Evolutionary conservation across 1,284 basidiomycete species (phyloP).

Genomic region (Cryptococcus jaspeensis): DNA sequence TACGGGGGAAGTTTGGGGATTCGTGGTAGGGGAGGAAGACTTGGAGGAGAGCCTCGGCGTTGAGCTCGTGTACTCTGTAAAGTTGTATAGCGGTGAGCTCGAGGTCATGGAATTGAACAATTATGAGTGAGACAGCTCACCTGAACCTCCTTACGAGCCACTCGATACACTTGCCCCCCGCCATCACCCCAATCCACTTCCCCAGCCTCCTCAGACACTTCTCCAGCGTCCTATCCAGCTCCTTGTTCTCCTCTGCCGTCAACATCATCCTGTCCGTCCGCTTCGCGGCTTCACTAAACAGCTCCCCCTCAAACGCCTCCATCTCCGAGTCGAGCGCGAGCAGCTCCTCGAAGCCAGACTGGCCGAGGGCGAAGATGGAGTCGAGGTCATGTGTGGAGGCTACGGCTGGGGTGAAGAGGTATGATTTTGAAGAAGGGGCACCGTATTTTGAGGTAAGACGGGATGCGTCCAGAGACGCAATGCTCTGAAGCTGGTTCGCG

Average conservation of each 20-base stretch:
- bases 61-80: constrained; percentile 86
- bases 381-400: constrained; percentile 82
- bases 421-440: constrained; percentile 61
- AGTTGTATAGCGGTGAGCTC: not conserved
- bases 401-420: constrained; percentile 81
- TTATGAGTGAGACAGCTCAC: constrained; percentile 51
- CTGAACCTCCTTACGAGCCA: constrained; percentile 94
- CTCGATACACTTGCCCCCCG: constrained; percentile 84
- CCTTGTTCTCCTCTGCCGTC: constrained; percentile 62
- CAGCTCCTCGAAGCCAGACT: constrained; percentile 73
- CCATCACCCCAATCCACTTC: constrained; percentile 75
- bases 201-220: constrained; percentile 71
- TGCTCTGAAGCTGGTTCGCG: constrained; percentile 75
- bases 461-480: constrained; percentile 74
- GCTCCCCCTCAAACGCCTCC: constrained; percentile 58
- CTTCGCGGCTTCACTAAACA: constrained; percentile 83
- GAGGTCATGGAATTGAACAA: not conserved
- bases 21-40: constrained; percentile 94
- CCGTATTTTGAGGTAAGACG: constrained; percentile 63
- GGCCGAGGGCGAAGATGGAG: constrained; percentile 77
- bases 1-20: constrained; percentile 90
- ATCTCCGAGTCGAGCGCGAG: constrained; percentile 61
- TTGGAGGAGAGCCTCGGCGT: constrained; percentile 72
- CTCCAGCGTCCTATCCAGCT: constrained; percentile 54
- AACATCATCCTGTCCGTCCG: constrained; percentile 77